A percentile compares a stretch with the other conserved stretches of the same genome.
Evolutionary conservation across 768 basidiomycete genomes (phyloP).

Genomic region (Boletus sp.): DNA sequence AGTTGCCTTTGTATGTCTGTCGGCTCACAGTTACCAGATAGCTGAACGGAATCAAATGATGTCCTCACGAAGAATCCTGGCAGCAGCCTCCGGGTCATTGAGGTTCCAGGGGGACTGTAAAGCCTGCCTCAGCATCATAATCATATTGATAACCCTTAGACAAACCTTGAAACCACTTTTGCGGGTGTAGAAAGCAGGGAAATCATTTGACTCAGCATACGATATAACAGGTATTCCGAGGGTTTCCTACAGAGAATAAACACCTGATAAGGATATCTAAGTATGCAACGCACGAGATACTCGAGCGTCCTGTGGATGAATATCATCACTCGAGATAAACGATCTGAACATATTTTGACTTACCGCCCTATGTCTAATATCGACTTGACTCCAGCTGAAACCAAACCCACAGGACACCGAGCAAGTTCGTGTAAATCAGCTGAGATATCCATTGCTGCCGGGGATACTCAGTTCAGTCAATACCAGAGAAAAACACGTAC

Average conservation of each 20-base stretch:
- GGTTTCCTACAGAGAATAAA: slow-evolving; percentile 65
- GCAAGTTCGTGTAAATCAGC: slow-evolving; percentile 90
- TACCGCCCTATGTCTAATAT: slow-evolving; percentile 90
- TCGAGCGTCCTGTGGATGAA: slow-evolving; percentile 63
- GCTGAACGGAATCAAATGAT: background rate
- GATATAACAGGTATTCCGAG: slow-evolving; percentile 89
- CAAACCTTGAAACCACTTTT: slow-evolving; percentile 72
- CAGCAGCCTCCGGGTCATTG: slow-evolving; percentile 61
- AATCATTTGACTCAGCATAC: slow-evolving; percentile 72
- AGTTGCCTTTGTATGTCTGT: slow-evolving; percentile 71
- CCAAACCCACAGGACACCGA: slow-evolving; percentile 85
- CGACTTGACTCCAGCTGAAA: slow-evolving; percentile 92
- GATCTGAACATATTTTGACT: background rate
- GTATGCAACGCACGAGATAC: slow-evolving; percentile 54
- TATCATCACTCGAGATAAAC: background rate
- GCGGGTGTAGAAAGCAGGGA: slow-evolving; percentile 93
- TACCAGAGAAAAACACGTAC: slow-evolving; percentile 36
- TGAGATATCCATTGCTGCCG: slow-evolving; percentile 89
- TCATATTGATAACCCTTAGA: background rate
- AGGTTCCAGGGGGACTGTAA: slow-evolving; percentile 78
- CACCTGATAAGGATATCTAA: background rate
- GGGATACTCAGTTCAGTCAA: background rate
- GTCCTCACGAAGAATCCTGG: slow-evolving; percentile 69
- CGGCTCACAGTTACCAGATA: background rate
- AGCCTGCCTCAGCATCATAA: background rate